Percentiles rank a stretch among this genome's conserved stretches.
Evolutionary conservation across 805 yeast species (phyloP).

Genomic region (Komagataella populi): DNA sequence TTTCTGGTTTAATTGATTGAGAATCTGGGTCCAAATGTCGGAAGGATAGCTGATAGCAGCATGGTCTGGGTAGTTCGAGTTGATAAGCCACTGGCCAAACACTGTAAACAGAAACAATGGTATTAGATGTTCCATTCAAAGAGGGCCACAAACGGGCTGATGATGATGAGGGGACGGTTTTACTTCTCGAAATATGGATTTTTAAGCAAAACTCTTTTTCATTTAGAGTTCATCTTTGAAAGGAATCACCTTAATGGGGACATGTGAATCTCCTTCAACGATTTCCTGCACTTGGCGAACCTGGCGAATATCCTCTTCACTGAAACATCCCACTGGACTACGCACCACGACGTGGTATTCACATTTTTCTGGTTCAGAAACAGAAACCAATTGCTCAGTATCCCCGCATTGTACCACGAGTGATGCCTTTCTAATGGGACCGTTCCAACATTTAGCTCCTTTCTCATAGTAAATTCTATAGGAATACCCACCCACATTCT

Average conservation of each 20-base stretch:
- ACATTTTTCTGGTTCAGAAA: conserved; percentile 84
- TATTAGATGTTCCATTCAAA: background rate
- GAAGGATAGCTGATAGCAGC: background rate
- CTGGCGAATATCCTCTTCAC: background rate
- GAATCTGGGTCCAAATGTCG: background rate
- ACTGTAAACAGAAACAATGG: background rate
- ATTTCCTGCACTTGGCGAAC: background rate
- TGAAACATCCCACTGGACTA: conserved; percentile 32
- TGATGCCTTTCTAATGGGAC: conserved; percentile 65
- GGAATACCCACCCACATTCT: background rate
- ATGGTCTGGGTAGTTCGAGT: background rate
- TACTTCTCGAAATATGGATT: background rate
- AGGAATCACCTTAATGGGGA: background rate
- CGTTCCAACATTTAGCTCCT: conserved; percentile 91
- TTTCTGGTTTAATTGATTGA: background rate
- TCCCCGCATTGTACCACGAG: conserved; percentile 60
- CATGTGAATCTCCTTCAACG: background rate
- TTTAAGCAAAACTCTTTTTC: background rate
- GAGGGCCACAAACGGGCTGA: background rate
- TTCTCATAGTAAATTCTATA: conserved; percentile 22
- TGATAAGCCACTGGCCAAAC: background rate
- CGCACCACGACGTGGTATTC: conserved; percentile 44
- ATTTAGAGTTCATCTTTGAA: background rate
- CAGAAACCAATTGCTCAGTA: conserved; percentile 38
- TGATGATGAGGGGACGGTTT: background rate